Base-by-base conservation (phyloP, 2,329 filamentous ascomycete species). In the Fusarium begoniae region DNA sequence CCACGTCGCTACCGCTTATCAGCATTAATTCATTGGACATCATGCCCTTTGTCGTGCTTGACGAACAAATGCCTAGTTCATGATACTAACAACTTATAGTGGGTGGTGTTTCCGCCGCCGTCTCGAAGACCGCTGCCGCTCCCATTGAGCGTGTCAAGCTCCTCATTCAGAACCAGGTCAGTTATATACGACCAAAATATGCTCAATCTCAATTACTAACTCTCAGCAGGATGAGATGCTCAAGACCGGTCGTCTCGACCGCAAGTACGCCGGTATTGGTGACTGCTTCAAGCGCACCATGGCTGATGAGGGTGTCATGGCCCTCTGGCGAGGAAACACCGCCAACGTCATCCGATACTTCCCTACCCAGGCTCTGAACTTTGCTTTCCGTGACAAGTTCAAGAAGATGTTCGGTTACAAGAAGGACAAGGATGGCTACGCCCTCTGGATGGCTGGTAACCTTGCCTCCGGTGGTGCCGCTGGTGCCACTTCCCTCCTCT, bases 301-400 rank as follows among this genome's bases (percentile, higher is more conserved):
- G 78, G 91, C 92, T 83, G 90, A 93, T 78, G 96, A 99, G 91
- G 96, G 96, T 94, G 88, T 96, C 82, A 92, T 96, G 87, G 92
- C 96, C 78, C 91, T 99, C 83, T 99, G 96, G 96, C 92, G 96
- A 92, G 96, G 96, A 89, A 99, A 99, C 94, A 99, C 96, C 85
- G 96, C 96, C 94, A 99, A 99, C 93, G 96, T 99, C 88, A 98
- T 99, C 91, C 96, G 96, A 93, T 99, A 99, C 91, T 99, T 99
- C 94, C 96, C 96, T 81, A 99, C 96, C 87, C 96, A 99, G 92
- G 96, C 96, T 83, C 91, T 99, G 87, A 99, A 99, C 95, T 99
- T 99, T 85, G 96, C 96, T 86, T 99, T 99, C 96, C 96, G 96
- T 88, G 96, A 99, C 88, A 98, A 97, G 92, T 99, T 98, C 95